Evolutionary conservation across 441 rosid species (phyloP).

Genomic region (Croton laevigatus): DNA sequence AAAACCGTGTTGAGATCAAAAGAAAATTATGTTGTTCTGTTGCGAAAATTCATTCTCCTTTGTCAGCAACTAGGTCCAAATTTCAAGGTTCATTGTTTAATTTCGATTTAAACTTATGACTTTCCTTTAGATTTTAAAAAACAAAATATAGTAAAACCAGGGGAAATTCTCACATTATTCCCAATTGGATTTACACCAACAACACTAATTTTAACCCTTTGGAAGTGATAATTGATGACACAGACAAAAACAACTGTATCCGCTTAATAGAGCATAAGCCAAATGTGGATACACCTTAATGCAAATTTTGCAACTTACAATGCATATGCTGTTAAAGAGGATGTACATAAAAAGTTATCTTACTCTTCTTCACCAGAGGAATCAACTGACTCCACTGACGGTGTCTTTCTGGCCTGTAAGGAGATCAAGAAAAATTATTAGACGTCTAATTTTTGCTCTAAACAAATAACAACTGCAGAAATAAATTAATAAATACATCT

Average conservation of each 20-base stretch:
- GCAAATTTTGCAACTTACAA: slow-evolving; percentile 17
- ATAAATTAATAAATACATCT: background rate
- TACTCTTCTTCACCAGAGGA: slow-evolving; percentile 99
- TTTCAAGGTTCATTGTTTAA: background rate
- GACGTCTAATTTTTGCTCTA: slow-evolving; percentile 14
- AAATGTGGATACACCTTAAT: background rate
- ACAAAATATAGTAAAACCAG: background rate
- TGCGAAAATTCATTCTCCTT: background rate
- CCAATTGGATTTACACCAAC: background rate
- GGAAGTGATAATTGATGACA: slow-evolving; percentile 2
- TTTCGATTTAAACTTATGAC: background rate
- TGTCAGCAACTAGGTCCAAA: background rate
- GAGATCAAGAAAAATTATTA: slow-evolving; percentile 26
- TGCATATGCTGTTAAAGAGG: slow-evolving; percentile 12
- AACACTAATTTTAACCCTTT: background rate
- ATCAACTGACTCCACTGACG: slow-evolving; percentile 85
- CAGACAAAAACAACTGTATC: slow-evolving; percentile 1
- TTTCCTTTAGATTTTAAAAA: background rate
- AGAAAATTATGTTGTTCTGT: background rate
- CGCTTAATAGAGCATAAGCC: slow-evolving; percentile 10
- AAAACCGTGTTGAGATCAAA: background rate
- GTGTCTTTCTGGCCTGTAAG: slow-evolving; percentile 78
- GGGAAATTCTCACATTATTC: background rate
- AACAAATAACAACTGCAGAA: background rate
- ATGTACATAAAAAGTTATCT: slow-evolving; percentile 34